These are phyloP conservation scores for Botrytis aclada DNA, from an alignment of 2,329 filamentous ascomycete genomes.

Conservation along the genomic window DNA sequence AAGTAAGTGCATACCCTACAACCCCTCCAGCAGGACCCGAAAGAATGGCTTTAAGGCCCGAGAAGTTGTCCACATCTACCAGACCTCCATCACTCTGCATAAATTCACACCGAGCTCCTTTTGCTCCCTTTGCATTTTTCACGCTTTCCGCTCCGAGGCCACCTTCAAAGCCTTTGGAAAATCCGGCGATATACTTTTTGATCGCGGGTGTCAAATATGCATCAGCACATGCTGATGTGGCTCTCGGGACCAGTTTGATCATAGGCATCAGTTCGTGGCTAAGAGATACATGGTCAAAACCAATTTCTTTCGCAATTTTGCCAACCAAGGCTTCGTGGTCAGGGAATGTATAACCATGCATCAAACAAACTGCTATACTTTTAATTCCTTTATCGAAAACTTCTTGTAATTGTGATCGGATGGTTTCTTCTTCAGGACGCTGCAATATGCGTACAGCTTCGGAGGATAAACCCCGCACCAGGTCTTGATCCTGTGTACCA, in stretches of 20 bases:
- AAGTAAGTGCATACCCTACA: slow-evolving; percentile 88
- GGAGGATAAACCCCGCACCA: slow-evolving; percentile 70
- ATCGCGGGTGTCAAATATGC: slow-evolving; percentile 72
- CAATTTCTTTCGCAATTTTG: slow-evolving; percentile 72
- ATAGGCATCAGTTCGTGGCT: slow-evolving; percentile 79
- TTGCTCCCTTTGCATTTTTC: slow-evolving; percentile 59
- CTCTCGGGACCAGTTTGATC: slow-evolving; percentile 70
- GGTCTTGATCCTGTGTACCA: slow-evolving; percentile 47
- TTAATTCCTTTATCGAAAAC: slow-evolving; percentile 69
- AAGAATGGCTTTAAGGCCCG: slow-evolving; percentile 78
- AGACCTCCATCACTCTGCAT: slow-evolving; percentile 73
- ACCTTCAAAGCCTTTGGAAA: slow-evolving; percentile 76
- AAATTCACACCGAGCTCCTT: slow-evolving; percentile 82
- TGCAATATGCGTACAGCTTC: slow-evolving; percentile 70
- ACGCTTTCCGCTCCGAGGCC: slow-evolving; percentile 75
- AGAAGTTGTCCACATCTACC: slow-evolving; percentile 76
- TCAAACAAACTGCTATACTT: slow-evolving; percentile 84
- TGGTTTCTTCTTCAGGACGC: slow-evolving; percentile 55
- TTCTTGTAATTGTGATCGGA: slow-evolving; percentile 59
- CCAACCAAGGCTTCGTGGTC: slow-evolving; percentile 79
- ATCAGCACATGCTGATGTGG: slow-evolving; percentile 70
- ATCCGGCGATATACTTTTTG: slow-evolving; percentile 69
- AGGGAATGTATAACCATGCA: slow-evolving; percentile 91
- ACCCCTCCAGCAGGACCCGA: slow-evolving; percentile 92
- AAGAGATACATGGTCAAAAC: slow-evolving; percentile 78